Base-by-base conservation (phyloP, 2,329 filamentous ascomycete species). In the Phoma herbarum region DNA sequence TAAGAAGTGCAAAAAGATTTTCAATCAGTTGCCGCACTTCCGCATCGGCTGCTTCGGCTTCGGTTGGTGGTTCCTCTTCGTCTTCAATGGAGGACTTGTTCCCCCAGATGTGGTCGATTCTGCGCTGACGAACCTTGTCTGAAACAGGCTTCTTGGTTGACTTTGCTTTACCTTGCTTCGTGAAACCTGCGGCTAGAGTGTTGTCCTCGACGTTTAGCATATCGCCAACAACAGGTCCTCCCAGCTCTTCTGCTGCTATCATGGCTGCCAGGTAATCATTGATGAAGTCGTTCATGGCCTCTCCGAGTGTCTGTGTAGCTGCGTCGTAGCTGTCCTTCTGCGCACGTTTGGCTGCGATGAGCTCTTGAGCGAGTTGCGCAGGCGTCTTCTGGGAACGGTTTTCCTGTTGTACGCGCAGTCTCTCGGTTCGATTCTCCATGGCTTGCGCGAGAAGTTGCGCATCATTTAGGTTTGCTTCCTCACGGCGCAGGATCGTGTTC, bases 241-340 rank as follows among this genome's bases (percentile, higher is more conserved):
- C 92, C 1, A 93, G 82, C 70, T 93, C 90, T 78, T 96, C 92
- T 0, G 91, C 90, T 7, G 91, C 92, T 42, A 96, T 81, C 86
- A 94, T 90, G 3, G 85, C 78, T 1, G 90, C 90, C 1, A 96
- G 82, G 39, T 86, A 84, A 42, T 86, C 80, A 61, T 91, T 86
- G 57, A 94, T 88, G 70, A 96, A 96, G 16, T 79, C 80, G 62
- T 89, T 85, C 54, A 96, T 82, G 0, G 85, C 82, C 57, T 83
- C 84, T 54, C 90, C 84, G 16, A 95, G 79, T 41, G 79, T 81
- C 1, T 81, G 79, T 1, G 88, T 89, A 63, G 89, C 85, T 50
- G 75, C 79, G 56, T 89, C 85, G 68, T 92, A 89, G 39, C 78
- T 73, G 48, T 79, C 80, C 70, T 87, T 88, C 69, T 86, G 85